Evolutionary conservation across 331 rosid genomes (phyloP), one percentile per base, ranked within the genome.

Genomic region (Dryas integrifolia): DNA sequence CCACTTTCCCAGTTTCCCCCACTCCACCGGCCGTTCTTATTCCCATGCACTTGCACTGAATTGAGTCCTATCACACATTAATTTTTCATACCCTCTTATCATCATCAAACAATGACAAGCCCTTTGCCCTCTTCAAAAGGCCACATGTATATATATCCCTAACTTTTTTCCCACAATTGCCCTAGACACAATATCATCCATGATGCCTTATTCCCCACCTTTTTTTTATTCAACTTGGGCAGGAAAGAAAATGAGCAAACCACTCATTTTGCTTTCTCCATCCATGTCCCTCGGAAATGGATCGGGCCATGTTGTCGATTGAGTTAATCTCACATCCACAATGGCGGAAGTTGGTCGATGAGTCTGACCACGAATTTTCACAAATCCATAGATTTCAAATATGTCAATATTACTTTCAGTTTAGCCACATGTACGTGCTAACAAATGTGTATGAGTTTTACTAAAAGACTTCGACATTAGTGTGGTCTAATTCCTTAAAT

Each of bases 1-100:
- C 69, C 69, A 35, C 50, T 46, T 12, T 13, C 58, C 70, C 72
- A 77, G 59, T 63, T 57, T 38, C 5, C 39, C 57, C 16, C 65
- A 69, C 10, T 59, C 21, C 45, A 6, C 45, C 16, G 45, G 65
- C 45, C 65, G 62, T 44, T 18, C 11, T n/a, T 5, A 18, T 7
- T 3, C 74, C 40, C 64, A 16, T 71, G 75, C 73, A 53, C 73
- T 38, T 69, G 74, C 70, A 62, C 61, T 38, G 5, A 59, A 5
- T 35, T 63, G 52, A 62, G 76, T 70, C 81, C 57, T 15, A 60
- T 26, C 70, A 51, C 55, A 58, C 55, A 13, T 39, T 4, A 26
- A 26, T 40, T 50, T 30, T 49, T 5, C 3, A 45, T 5, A 38
- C 35, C 21, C 21, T 18, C 21, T 18, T 18, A 18, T 26, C 30